A percentile compares a stretch with the other conserved stretches of the same genome.
Evolutionary conservation across 495 filamentous ascomycete species (phyloP).

Genomic region (Friedmanniomyces endolithicus): DNA sequence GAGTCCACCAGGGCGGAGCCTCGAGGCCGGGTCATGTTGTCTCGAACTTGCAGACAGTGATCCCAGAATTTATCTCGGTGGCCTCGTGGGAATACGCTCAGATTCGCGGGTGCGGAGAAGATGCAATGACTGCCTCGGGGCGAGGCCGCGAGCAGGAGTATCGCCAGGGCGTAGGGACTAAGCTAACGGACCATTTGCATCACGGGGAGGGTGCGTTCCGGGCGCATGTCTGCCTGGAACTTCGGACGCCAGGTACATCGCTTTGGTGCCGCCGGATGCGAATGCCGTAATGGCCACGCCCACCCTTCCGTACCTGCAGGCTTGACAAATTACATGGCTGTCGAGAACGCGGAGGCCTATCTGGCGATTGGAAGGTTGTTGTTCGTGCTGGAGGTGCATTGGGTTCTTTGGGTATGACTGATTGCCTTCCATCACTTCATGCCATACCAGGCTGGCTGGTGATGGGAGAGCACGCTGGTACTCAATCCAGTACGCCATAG

Average conservation of each 20-base stretch:
- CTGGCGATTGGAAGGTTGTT: conserved; percentile 53
- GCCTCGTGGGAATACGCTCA: conserved; percentile 38
- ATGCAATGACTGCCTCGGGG: conserved; percentile 38
- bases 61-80: conserved; percentile 30
- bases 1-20: conserved; percentile 41
- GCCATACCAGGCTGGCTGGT: too few relatives aligned
- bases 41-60: conserved; percentile 19
- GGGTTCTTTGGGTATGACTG: conserved; percentile 25
- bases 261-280: conserved; percentile 51
- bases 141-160: conserved; percentile 39
- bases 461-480: conserved; percentile 22
- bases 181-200: conserved; percentile 38
- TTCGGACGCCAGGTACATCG: conserved; percentile 50
- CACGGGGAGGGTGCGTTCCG: conserved; percentile 49
- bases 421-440: background rate
- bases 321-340: conserved; percentile 31
- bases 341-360: conserved; percentile 45
- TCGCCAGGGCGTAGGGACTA: conserved; percentile 20
- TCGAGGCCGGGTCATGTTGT: conserved; percentile 38
- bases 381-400: conserved; percentile 42
- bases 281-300: conserved; percentile 48
- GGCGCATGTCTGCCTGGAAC: conserved; percentile 54
- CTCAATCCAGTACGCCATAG: conserved; percentile 39
- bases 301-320: conserved; percentile 34
- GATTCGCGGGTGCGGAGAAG: conserved; percentile 36